A percentile compares a stretch with the other conserved stretches of the same genome.
phyloP scores from a whole-genome alignment of 78 protist genomes.

The Dictyostelium purpureum region DNA sequence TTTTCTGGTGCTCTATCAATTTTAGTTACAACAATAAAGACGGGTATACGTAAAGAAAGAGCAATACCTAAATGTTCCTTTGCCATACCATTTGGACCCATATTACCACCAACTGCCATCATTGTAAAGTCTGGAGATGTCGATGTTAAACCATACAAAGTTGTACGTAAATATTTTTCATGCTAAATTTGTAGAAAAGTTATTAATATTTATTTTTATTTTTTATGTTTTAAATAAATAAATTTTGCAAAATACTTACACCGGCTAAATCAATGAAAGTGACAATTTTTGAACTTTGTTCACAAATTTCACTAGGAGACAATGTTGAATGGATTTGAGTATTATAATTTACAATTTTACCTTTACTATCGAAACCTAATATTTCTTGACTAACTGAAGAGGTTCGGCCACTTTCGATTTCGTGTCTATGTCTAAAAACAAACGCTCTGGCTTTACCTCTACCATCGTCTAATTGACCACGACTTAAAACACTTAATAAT shows the following conservation, averaged over 20 bases:
- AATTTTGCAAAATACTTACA: no score
- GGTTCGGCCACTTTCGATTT: conserved; percentile 93
- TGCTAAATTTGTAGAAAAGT: no score
- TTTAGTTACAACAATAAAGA: conserved; percentile 92
- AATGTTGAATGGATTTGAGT: background rate
- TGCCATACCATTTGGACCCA: conserved; percentile 70
- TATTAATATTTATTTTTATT: no score
- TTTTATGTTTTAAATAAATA: no score
- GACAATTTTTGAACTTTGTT: conserved; percentile 65
- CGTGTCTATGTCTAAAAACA: conserved; percentile 94
- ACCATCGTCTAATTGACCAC: conserved; percentile 94
- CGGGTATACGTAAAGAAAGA: conserved; percentile 92
- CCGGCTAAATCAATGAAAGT: conserved; percentile 95
- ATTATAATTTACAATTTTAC: conserved; percentile 80
- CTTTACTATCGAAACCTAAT: conserved; percentile 90
- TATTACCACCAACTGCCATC: conserved; percentile 45
- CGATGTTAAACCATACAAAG: conserved; percentile 96
- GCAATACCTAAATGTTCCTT: conserved; percentile 95
- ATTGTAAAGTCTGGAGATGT: conserved; percentile 88
- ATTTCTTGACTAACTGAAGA: conserved; percentile 86
- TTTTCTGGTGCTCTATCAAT: conserved; percentile 93
- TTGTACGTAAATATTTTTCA: conserved; percentile 95
- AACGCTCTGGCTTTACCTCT: conserved; percentile 93
- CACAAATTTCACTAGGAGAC: conserved; percentile 55
- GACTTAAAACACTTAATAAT: conserved; percentile 90